Evolutionary conservation across 176 grass and related monocot species (phyloP).

Genomic region (Oryza meyeriana): DNA sequence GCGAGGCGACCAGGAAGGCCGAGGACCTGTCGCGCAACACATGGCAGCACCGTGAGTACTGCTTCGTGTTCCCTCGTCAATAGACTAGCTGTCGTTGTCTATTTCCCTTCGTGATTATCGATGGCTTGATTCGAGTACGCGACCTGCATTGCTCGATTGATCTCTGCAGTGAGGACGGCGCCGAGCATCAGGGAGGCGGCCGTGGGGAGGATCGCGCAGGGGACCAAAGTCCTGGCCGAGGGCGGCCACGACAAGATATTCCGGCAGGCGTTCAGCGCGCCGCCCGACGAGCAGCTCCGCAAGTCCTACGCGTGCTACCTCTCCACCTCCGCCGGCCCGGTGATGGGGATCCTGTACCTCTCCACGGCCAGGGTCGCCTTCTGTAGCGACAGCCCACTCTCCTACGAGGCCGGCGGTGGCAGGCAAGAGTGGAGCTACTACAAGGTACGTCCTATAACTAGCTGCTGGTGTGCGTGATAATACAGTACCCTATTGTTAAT

Average conservation of each 20-base stretch:
- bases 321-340: constrained; percentile 71
- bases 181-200: constrained; percentile 75
- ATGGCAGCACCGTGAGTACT: constrained; percentile 83
- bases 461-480: neutral
- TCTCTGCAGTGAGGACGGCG: constrained; percentile 63
- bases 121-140: too few relatives aligned
- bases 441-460: constrained; percentile 36
- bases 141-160: neutral
- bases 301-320: constrained; percentile 87
- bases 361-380: constrained; percentile 81
- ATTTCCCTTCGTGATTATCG: neutral
- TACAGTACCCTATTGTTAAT: too few relatives aligned
- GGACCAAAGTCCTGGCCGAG: constrained; percentile 76
- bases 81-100: too few relatives aligned
- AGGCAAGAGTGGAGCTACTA: constrained; percentile 74
- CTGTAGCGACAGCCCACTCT: constrained; percentile 78
- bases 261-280: constrained; percentile 61
- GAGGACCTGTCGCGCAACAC: constrained; percentile 94
- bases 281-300: constrained; percentile 73
- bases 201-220: constrained; percentile 83
- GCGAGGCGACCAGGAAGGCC: constrained; percentile 69
- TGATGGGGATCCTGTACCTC: constrained; percentile 77
- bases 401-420: constrained; percentile 40
- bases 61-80: neutral
- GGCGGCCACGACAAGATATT: constrained; percentile 79